These are phyloP conservation scores for Murraya koenigii DNA, from an alignment of 345 rosid species.

Conservation along the genomic window DNA sequence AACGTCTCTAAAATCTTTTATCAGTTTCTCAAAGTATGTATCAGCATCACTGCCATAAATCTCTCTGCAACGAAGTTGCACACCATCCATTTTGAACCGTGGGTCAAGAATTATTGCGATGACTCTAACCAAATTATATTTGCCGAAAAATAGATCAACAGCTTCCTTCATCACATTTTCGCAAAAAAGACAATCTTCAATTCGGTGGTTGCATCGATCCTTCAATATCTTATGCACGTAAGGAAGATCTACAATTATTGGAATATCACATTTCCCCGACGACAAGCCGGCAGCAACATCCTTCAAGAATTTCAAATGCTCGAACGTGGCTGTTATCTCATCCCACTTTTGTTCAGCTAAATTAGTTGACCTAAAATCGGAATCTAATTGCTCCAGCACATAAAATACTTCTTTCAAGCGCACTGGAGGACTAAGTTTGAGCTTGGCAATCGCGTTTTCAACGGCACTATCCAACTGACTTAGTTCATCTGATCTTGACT, in stretches of 20 bases:
- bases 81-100: background rate
- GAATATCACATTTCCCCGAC: no score
- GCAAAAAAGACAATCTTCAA: background rate
- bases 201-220: background rate
- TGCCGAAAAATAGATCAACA: background rate
- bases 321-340: background rate
- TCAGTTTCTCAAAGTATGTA: background rate
- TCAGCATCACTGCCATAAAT: background rate
- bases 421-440: background rate
- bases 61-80: background rate
- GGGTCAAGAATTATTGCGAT: constrained; percentile 2
- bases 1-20: background rate
- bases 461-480: background rate
- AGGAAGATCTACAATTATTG: background rate
- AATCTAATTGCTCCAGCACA: background rate
- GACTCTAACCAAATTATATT: background rate
- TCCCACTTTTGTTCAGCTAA: background rate
- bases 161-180: background rate
- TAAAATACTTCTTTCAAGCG: background rate
- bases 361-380: background rate
- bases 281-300: accelerated
- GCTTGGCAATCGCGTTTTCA: background rate
- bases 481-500: background rate
- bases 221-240: background rate
- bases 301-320: background rate